phyloP scores from a whole-genome alignment of 2,329 filamentous ascomycete genomes.

The Tothia fuscella region DNA sequence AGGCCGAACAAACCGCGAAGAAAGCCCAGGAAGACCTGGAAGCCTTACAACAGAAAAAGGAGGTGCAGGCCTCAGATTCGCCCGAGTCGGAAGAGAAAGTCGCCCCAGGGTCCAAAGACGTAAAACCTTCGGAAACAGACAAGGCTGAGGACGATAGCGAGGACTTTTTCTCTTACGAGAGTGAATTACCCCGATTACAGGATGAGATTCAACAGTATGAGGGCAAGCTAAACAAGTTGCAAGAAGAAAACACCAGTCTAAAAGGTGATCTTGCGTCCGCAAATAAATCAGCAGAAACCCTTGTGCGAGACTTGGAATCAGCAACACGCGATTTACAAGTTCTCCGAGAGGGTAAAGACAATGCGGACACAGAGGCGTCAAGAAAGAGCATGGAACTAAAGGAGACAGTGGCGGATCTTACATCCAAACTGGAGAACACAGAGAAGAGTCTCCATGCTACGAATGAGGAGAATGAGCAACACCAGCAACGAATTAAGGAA shows the following conservation, averaged over 20 bases:
- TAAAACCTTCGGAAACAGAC: background rate
- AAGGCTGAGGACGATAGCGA: constrained; percentile 36
- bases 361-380: constrained; percentile 20
- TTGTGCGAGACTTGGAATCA: constrained; percentile 49
- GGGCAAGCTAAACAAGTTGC: constrained; percentile 58
- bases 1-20: constrained; percentile 51
- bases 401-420: constrained; percentile 7
- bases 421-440: constrained; percentile 14
- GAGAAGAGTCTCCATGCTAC: constrained; percentile 16
- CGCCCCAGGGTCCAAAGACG: background rate
- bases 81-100: constrained; percentile 10
- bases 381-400: constrained; percentile 31
- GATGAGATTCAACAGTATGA: constrained; percentile 58
- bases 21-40: constrained; percentile 53
- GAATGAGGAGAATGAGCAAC: constrained; percentile 27
- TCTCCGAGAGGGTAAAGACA: constrained; percentile 41
- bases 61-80: constrained; percentile 7
- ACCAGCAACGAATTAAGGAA: constrained; percentile 29
- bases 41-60: constrained; percentile 31
- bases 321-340: constrained; percentile 51
- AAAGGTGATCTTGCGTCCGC: constrained; percentile 59
- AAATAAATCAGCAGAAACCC: constrained; percentile 47
- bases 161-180: constrained; percentile 87
- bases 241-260: constrained; percentile 54
- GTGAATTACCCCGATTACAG: constrained; percentile 73